Evolutionary conservation across 2,329 filamentous ascomycete species (phyloP).

Genomic region (Chrysosporium queenslandicum): DNA sequence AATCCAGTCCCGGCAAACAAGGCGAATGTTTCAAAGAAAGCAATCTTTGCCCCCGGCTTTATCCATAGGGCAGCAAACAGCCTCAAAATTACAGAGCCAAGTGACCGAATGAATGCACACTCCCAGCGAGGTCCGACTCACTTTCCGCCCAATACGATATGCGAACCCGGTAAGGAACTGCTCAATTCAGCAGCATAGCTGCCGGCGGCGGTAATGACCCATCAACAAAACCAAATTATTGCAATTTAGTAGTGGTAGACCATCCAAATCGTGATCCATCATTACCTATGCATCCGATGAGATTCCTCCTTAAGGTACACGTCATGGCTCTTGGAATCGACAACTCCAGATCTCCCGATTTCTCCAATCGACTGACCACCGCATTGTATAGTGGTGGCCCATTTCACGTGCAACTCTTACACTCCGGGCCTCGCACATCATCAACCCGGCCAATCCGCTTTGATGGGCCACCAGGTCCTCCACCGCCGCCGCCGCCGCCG

Average conservation of each 20-base stretch:
- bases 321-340: neutral
- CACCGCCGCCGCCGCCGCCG: constrained; percentile 16
- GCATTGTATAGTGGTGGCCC: neutral
- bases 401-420: constrained; percentile 33
- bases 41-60: too few relatives aligned
- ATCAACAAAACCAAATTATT: neutral
- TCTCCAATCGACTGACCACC: neutral
- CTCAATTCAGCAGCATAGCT: too few relatives aligned
- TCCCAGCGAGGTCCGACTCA: too few relatives aligned
- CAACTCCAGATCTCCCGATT: neutral
- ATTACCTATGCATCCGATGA: neutral
- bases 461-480: constrained; percentile 20
- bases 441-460: constrained; percentile 39
- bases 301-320: neutral
- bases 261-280: neutral
- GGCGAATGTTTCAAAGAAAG: too few relatives aligned
- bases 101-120: too few relatives aligned
- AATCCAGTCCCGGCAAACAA: too few relatives aligned
- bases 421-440: constrained; percentile 42
- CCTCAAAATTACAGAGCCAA: too few relatives aligned
- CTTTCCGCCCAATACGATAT: too few relatives aligned
- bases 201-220: too few relatives aligned
- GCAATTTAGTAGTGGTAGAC: neutral
- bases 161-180: too few relatives aligned
- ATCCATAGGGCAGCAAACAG: too few relatives aligned